Conservation (phyloP, 768 basidiomycete genomes). For the Chiua virens region DNA sequence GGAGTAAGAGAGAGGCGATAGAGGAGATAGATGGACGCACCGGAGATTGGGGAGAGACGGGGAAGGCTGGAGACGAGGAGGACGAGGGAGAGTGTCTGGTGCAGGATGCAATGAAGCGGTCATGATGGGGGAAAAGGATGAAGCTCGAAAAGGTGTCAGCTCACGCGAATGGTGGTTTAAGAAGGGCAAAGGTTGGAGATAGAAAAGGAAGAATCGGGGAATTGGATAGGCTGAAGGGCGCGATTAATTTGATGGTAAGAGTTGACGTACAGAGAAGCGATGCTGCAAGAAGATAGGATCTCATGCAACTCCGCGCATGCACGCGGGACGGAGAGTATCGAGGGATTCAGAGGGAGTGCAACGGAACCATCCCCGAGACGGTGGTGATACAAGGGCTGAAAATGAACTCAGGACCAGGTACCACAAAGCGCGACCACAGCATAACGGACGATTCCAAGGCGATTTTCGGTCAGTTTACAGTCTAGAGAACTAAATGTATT, state of each 20-base stretch:
- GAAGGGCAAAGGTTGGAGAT: conserved; percentile 32
- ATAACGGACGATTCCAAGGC: conserved; percentile 8
- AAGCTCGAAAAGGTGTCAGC: conserved; percentile 31
- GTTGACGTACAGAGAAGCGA: conserved; percentile 39
- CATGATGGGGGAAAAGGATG: conserved; percentile 29
- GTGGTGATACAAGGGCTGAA: conserved; percentile 12
- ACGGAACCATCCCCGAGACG: conserved; percentile 2
- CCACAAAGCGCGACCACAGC: conserved; percentile 3
- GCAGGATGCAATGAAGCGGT: conserved; percentile 23
- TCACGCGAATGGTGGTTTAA: conserved; percentile 31
- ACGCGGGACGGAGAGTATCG: conserved; percentile 19
- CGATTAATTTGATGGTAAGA: conserved; percentile 32
- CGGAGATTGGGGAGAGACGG: conserved; percentile 73
- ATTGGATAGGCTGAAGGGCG: conserved; percentile 29
- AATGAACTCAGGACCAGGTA: no score
- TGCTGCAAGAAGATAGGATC: conserved; percentile 21
- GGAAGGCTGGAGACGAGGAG: conserved; percentile 57
- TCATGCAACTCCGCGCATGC: conserved; percentile 23
- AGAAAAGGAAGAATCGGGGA: conserved; percentile 34
- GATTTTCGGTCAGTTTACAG: conserved; percentile 8
- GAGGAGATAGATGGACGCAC: conserved; percentile 33
- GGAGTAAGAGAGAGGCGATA: conserved; percentile 2
- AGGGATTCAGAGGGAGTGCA: conserved; percentile 18
- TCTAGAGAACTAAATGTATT: conserved; percentile 11
- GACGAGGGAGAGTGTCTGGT: conserved; percentile 30